Percentiles rank a stretch among this genome's conserved stretches.
Evolutionary conservation across 108 stramenopile genomes (phyloP).

Genomic region (Nitzschia putrida): DNA sequence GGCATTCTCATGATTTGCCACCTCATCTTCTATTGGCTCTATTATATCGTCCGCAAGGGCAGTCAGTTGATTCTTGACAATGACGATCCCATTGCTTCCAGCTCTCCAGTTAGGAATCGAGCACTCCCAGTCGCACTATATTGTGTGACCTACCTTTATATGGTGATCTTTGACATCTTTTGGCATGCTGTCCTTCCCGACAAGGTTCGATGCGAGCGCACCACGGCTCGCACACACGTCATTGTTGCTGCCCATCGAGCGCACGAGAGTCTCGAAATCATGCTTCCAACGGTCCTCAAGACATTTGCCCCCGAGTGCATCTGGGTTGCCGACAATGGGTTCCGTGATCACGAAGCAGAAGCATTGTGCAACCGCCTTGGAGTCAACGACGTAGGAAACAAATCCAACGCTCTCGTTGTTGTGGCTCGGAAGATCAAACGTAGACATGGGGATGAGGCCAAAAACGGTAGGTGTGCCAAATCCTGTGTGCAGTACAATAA

Average conservation of each 20-base stretch:
- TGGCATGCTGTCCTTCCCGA: conserved; percentile 11
- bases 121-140: conserved; percentile 8
- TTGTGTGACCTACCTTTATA: conserved; percentile 3
- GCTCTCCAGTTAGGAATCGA: background rate
- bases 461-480: conserved; percentile 1
- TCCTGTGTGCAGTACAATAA: too few species aligned
- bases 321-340: conserved; percentile 21
- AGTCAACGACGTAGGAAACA: conserved; percentile 16
- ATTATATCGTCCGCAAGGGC: conserved; percentile 7
- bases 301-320: conserved; percentile 18
- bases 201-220: conserved; percentile 20
- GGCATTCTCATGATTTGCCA: conserved; percentile 14
- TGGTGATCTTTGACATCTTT: conserved; percentile 15
- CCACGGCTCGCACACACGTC: conserved; percentile 14
- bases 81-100: background rate
- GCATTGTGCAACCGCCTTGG: conserved; percentile 12
- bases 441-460: conserved; percentile 3
- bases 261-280: background rate
- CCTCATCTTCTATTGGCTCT: conserved; percentile 13
- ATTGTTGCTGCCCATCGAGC: conserved; percentile 19
- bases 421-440: conserved; percentile 21
- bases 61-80: background rate
- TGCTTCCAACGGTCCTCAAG: conserved; percentile 14
- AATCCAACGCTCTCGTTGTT: conserved; percentile 15
- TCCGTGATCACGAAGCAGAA: conserved; percentile 7